phyloP scores from a whole-genome alignment of 441 rosid genomes.

The Biscutella laevigata region DNA sequence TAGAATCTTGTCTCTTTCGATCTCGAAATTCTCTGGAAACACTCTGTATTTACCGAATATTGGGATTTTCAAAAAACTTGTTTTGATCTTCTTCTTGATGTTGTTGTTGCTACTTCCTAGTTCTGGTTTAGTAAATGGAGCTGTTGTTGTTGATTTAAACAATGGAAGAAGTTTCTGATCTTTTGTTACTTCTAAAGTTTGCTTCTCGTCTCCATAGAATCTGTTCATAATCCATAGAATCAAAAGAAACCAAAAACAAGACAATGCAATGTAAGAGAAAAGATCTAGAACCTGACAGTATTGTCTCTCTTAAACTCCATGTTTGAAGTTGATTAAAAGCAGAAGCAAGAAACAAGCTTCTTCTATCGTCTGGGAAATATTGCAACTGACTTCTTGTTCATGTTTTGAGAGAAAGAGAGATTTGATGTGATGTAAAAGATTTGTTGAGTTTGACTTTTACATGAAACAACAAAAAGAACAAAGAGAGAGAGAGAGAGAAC shows the following conservation, averaged over 20 bases:
- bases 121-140: constrained; percentile 33
- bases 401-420: constrained; percentile 13
- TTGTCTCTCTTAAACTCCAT: constrained; percentile 54
- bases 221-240: constrained; percentile 22
- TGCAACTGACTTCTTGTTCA: not conserved
- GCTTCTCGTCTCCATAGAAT: constrained; percentile 39
- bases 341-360: constrained; percentile 2
- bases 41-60: constrained; percentile 46
- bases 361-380: no score
- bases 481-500: no score
- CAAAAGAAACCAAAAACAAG: not conserved
- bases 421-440: no score
- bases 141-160: constrained; percentile 36
- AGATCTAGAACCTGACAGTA: constrained; percentile 40
- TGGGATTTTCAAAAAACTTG: constrained; percentile 22
- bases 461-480: no score
- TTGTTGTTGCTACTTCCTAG: no score
- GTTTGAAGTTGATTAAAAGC: not conserved
- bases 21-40: constrained; percentile 43
- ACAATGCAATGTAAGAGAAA: constrained; percentile 2
- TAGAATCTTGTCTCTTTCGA: constrained; percentile 42
- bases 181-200: constrained; percentile 23
- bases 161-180: constrained; percentile 36
- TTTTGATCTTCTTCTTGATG: constrained; percentile 18
- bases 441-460: no score